Evolutionary conservation across 2,329 filamentous ascomycete genomes (phyloP).

Genomic region (Aspergillus glaucus): DNA sequence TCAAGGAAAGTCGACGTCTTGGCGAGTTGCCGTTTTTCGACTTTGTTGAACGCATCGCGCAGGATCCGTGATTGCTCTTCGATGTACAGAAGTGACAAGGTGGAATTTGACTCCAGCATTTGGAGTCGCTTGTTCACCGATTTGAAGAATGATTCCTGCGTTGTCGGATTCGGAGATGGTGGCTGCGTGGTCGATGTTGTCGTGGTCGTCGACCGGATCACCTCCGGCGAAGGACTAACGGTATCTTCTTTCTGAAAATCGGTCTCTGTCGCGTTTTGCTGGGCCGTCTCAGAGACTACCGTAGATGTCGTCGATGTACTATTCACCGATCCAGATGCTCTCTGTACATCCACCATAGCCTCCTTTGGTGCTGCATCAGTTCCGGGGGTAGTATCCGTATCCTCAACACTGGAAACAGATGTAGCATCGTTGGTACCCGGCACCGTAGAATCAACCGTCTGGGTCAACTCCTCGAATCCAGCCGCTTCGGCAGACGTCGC

Average conservation of each 20-base stretch:
- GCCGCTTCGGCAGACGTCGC: slow-evolving; percentile 7
- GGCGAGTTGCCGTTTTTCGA: slow-evolving; percentile 80
- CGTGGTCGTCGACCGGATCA: slow-evolving; percentile 33
- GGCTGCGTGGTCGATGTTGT: slow-evolving; percentile 27
- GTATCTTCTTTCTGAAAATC: slow-evolving; percentile 26
- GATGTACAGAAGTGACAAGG: slow-evolving; percentile 88
- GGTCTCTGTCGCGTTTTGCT: slow-evolving; percentile 16
- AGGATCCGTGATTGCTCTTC: slow-evolving; percentile 91
- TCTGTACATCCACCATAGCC: slow-evolving; percentile 12
- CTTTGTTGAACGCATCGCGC: slow-evolving; percentile 75
- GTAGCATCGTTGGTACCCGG: slow-evolving; percentile 3
- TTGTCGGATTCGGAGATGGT: slow-evolving; percentile 63
- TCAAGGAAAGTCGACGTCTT: slow-evolving; percentile 78
- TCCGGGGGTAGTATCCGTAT: not conserved
- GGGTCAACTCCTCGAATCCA: slow-evolving; percentile 9
- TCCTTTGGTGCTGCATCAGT: slow-evolving; percentile 7
- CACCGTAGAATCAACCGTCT: slow-evolving; percentile 8
- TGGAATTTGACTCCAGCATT: slow-evolving; percentile 85
- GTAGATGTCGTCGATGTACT: slow-evolving; percentile 13
- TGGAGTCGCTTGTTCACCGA: slow-evolving; percentile 88
- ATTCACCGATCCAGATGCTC: slow-evolving; percentile 10
- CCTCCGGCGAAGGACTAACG: slow-evolving; percentile 22
- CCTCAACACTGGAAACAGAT: slow-evolving; percentile 1
- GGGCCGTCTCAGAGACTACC: slow-evolving; percentile 10
- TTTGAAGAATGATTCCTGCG: slow-evolving; percentile 97